Base-by-base conservation (phyloP, 2,329 filamentous ascomycete species). In the Aspergillus flavus region DNA sequence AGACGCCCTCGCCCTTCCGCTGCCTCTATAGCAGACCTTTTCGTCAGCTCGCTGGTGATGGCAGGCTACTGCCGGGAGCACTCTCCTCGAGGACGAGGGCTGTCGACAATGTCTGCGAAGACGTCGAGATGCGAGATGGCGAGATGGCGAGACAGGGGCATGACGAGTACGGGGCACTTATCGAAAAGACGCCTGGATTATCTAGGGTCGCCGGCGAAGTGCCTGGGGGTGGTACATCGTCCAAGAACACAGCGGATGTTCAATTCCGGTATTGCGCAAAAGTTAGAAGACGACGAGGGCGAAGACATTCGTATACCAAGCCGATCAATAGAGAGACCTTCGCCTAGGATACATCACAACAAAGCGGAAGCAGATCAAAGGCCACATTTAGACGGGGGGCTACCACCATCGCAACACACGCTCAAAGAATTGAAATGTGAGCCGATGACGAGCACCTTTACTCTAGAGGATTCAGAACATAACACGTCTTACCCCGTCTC, bases 21-120 rank as follows among this genome's bases (percentile, higher is more conserved):
- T 65, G 70, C 73, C 65, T 76, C 73, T 62, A 76, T 85, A 75
- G 82, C 84, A 68, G 81, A 83, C 68, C 69, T 84, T 66, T 86
- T 87, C 74, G 81, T 87, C 66, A 75, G 78, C 64, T 83, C 84
- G 50, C 73, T 87, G 68, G 81, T 84, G 62, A 76, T 82, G 66
- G 85, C 85, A 57, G 80, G 81, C 48, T 80, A 81, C 55, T 87
- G 85, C 71, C 76, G 75, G 64, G 74, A 80, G 56, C 85, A 86
- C 70, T 76, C 79, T 28, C 77, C 75, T 57, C 70, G 69, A 57
- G 66, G 63, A 48, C 68, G 77, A 74, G 55, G 71, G 14, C 41
- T 78, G 9, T 71, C 72, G 21, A 75, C 71, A 45, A 45, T 73
- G 23, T 58, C 71, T 11, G 63, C 64, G 46, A 64, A 58, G 48